These are phyloP conservation scores for Amaranthus palmeri DNA, from an alignment of 148 eudicot species.

Conservation along the genomic window DNA sequence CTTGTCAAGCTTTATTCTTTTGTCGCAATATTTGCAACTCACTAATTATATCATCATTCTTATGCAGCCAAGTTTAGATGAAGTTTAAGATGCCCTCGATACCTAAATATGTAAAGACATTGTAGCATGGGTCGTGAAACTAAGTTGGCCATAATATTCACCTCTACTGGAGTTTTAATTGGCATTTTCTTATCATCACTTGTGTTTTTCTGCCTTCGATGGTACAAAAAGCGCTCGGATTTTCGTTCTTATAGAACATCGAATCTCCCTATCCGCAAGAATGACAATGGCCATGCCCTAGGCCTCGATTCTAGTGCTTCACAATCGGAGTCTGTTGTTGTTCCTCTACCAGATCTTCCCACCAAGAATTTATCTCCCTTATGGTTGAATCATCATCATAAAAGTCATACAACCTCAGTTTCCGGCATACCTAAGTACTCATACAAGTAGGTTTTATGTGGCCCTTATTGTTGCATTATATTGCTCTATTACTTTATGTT, in stretches of 20 bases:
- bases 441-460: constrained; percentile 65
- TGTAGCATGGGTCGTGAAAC: constrained; percentile 47
- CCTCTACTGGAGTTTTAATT: constrained; percentile 57
- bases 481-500: not conserved
- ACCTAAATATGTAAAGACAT: constrained; percentile 29
- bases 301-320: constrained; percentile 58
- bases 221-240: constrained; percentile 62
- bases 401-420: constrained; percentile 53
- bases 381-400: constrained; percentile 61
- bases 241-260: constrained; percentile 27
- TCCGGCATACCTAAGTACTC: constrained; percentile 80
- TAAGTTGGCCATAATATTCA: constrained; percentile 58
- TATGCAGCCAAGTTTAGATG: constrained; percentile 23
- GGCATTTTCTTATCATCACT: constrained; percentile 56
- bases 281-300: constrained; percentile 39
- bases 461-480: not conserved
- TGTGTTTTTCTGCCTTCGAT: constrained; percentile 46
- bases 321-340: constrained; percentile 37
- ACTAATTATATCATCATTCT: constrained; percentile 2
- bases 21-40: not conserved
- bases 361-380: constrained; percentile 36
- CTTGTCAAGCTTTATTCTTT: not conserved
- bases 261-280: constrained; percentile 53
- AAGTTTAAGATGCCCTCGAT: constrained; percentile 49
- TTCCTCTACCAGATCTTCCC: constrained; percentile 35